Conservation (phyloP, 2,329 filamentous ascomycete species). For the Amylocarpus encephaloides region DNA sequence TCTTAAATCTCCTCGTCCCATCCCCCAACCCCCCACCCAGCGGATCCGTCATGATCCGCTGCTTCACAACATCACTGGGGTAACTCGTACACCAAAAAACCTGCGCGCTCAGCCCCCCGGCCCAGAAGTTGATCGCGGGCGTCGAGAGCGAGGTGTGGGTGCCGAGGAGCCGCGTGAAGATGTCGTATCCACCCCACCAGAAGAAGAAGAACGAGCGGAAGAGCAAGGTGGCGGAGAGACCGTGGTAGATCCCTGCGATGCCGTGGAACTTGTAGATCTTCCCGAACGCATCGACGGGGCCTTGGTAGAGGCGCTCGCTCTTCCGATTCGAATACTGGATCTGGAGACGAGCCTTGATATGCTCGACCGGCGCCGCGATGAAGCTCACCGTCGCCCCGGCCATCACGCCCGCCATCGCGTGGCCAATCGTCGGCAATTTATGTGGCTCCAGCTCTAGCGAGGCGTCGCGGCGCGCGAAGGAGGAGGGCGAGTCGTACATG, state of each 20-base stretch:
- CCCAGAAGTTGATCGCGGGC: conserved; percentile 93
- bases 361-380: conserved; percentile 88
- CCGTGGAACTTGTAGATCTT: conserved; percentile 71
- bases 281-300: conserved; percentile 74
- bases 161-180: conserved; percentile 65
- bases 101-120: conserved; percentile 86
- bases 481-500: conserved; percentile 25
- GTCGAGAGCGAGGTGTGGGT: conserved; percentile 63
- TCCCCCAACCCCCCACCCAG: conserved; percentile 65
- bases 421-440: conserved; percentile 68
- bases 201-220: conserved; percentile 95
- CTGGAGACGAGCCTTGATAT: conserved; percentile 89
- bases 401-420: conserved; percentile 80
- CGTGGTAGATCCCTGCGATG: conserved; percentile 75
- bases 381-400: conserved; percentile 88
- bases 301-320: conserved; percentile 70
- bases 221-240: conserved; percentile 74
- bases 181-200: conserved; percentile 95
- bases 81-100: conserved; percentile 92
- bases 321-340: conserved; percentile 85
- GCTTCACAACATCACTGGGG: conserved; percentile 89
- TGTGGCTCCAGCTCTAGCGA: conserved; percentile 27
- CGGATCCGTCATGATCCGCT: conserved; percentile 93
- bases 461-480: conserved; percentile 14
- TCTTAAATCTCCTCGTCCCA: conserved; percentile 59